A percentile compares a stretch with the other conserved stretches of the same genome.
Conservation (phyloP, 192 early-diverging fungal genomes). For the Coemansia sp. region DNA sequence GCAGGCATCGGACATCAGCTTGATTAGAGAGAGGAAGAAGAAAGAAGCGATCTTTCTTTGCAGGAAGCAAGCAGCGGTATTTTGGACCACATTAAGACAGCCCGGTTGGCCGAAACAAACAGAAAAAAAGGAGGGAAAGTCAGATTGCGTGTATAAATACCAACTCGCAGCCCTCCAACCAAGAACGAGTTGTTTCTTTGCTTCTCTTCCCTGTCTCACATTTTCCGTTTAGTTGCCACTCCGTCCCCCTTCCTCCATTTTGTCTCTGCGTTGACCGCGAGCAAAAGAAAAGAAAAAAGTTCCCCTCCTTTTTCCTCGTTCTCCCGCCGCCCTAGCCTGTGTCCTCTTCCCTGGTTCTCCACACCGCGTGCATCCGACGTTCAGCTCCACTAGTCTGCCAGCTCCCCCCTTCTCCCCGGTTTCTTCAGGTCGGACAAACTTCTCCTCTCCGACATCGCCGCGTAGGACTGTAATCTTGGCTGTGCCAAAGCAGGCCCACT, state of each 20-base stretch:
- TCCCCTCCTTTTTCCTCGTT: neutral
- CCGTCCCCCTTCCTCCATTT: slow-evolving; percentile 15
- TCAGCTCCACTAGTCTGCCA: no score
- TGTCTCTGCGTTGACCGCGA: slow-evolving; percentile 54
- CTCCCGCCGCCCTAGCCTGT: neutral
- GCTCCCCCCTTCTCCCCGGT: no score
- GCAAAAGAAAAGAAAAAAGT: slow-evolving; percentile 15
- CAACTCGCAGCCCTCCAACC: neutral
- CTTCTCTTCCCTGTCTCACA: slow-evolving; percentile 5
- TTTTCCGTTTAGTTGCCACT: slow-evolving; percentile 12
- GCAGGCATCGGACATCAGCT: no score
- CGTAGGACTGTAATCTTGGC: no score
- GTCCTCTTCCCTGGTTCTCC: no score
- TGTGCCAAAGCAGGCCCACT: neutral
- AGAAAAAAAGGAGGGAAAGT: slow-evolving; percentile 1
- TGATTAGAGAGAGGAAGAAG: neutral
- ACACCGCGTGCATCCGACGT: no score
- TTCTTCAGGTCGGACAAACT: no score
- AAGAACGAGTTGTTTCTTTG: slow-evolving; percentile 6
- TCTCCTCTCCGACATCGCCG: no score
- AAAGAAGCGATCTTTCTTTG: slow-evolving; percentile 19
- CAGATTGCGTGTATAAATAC: slow-evolving; percentile 6
- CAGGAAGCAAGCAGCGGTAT: slow-evolving; percentile 8
- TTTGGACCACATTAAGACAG: neutral
- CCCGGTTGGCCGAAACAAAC: neutral